phyloP scores from a whole-genome alignment of 306 rosid genomes.

The Lathyrus aphaca region DNA sequence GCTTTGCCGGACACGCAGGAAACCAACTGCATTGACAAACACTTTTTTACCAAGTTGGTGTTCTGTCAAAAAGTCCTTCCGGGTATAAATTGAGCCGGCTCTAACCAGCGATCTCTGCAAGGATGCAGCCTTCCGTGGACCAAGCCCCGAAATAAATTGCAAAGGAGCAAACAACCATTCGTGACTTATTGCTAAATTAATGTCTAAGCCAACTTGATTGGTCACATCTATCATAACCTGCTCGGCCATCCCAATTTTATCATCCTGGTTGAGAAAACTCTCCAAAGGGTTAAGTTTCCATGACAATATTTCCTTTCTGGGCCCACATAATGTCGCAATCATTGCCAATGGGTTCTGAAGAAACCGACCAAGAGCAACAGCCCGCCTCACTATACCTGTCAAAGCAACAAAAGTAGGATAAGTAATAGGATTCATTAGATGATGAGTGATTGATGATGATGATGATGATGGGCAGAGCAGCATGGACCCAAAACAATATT shows the following conservation, averaged over 20 bases:
- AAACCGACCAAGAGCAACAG: slow-evolving; percentile 89
- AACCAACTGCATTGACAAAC: slow-evolving; percentile 94
- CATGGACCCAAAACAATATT: not conserved
- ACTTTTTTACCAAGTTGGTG: slow-evolving; percentile 92
- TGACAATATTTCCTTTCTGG: slow-evolving; percentile 82
- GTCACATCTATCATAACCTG: slow-evolving; percentile 94
- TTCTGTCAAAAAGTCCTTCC: slow-evolving; percentile 79
- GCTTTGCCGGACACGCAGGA: slow-evolving; percentile 89
- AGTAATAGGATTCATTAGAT: slow-evolving; percentile 12
- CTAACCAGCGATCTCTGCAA: slow-evolving; percentile 88
- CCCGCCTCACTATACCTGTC: slow-evolving; percentile 90
- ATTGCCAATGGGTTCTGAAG: slow-evolving; percentile 96
- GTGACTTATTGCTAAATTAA: slow-evolving; percentile 82
- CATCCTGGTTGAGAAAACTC: slow-evolving; percentile 83
- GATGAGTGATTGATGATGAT: not conserved
- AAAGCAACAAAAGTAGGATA: slow-evolving; percentile 35
- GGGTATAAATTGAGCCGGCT: slow-evolving; percentile 83
- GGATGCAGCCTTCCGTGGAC: slow-evolving; percentile 97
- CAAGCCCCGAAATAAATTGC: slow-evolving; percentile 95
- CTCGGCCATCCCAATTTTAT: slow-evolving; percentile 83
- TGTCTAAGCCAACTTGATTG: slow-evolving; percentile 92
- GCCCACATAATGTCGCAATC: slow-evolving; percentile 91
- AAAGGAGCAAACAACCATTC: slow-evolving; percentile 95
- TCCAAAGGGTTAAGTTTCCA: slow-evolving; percentile 85
- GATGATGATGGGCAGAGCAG: too few species aligned